These are phyloP conservation scores for Neofusicoccum laricinum DNA, from an alignment of 2,329 filamentous ascomycete genomes.

Conservation along the genomic window DNA sequence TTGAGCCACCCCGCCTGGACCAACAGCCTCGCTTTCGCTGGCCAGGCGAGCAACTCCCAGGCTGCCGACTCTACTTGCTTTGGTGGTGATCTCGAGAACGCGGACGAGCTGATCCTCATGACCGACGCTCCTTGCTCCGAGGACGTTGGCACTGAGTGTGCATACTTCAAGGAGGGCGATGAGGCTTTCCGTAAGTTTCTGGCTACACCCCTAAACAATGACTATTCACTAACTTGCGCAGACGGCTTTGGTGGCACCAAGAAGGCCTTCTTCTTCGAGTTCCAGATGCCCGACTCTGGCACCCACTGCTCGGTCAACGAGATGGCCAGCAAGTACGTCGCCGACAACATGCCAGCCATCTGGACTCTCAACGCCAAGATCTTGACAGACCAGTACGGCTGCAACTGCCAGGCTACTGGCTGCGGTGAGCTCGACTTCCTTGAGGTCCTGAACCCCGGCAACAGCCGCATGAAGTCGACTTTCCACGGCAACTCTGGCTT, in stretches of 20 bases:
- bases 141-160: slow-evolving; percentile 14
- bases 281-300: slow-evolving; percentile 66
- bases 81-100: slow-evolving; percentile 40
- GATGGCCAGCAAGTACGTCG: slow-evolving; percentile 31
- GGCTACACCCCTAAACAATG: too few relatives aligned
- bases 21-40: slow-evolving; percentile 6
- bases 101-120: slow-evolving; percentile 35
- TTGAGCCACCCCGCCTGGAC: background rate
- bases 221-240: slow-evolving; percentile 26
- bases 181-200: slow-evolving; percentile 15
- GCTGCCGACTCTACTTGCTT: slow-evolving; percentile 50
- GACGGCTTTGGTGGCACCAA: slow-evolving; percentile 68
- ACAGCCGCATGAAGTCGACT: slow-evolving; percentile 66
- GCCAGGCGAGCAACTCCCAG: slow-evolving; percentile 43
- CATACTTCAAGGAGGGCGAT: slow-evolving; percentile 16
- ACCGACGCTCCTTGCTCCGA: slow-evolving; percentile 41
- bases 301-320: slow-evolving; percentile 40
- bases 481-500: slow-evolving; percentile 58
- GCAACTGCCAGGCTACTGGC: slow-evolving; percentile 68
- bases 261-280: slow-evolving; percentile 72
- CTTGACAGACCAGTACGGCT: slow-evolving; percentile 68
- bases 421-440: slow-evolving; percentile 77
- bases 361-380: slow-evolving; percentile 76
- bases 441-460: slow-evolving; percentile 65
- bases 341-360: slow-evolving; percentile 55